Conservation (phyloP, 768 basidiomycete species). For the Lactifluus rugatus region DNA sequence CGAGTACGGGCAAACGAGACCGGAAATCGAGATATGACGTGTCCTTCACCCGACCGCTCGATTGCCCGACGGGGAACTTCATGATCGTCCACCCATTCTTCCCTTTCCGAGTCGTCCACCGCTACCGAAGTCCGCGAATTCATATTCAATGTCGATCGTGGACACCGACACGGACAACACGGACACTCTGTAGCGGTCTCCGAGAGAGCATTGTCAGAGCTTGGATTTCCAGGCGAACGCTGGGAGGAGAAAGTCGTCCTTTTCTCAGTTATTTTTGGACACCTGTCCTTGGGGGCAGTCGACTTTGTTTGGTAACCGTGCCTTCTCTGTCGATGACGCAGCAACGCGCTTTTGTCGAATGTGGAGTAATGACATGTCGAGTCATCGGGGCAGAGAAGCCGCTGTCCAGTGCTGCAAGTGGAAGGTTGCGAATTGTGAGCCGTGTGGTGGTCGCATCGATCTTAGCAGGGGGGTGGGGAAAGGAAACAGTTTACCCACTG, state of each 20-base stretch:
- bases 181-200: not conserved
- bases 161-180: not conserved
- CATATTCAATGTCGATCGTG: not conserved
- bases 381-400: conserved; percentile 13
- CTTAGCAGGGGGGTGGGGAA: too few species aligned
- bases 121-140: not conserved
- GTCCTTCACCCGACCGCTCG: conserved; percentile 1
- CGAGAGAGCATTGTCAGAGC: not conserved
- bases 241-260: not conserved
- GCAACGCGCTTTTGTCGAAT: conserved; percentile 15
- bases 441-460: not conserved
- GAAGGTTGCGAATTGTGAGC: not conserved
- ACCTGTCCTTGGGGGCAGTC: conserved; percentile 7
- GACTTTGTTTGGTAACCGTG: conserved; percentile 14
- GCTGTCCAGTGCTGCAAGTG: conserved; percentile 14
- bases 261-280: not conserved
- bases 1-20: conserved; percentile 5
- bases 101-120: too few species aligned
- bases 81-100: not conserved
- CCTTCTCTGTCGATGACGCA: conserved; percentile 16
- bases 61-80: not conserved
- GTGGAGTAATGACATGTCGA: conserved; percentile 2
- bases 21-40: conserved; percentile 11
- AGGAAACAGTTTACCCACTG: conserved; percentile 1
- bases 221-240: not conserved